Base-by-base conservation (phyloP, 2,329 filamentous ascomycete genomes). In the Didymosphaeria variabile region DNA sequence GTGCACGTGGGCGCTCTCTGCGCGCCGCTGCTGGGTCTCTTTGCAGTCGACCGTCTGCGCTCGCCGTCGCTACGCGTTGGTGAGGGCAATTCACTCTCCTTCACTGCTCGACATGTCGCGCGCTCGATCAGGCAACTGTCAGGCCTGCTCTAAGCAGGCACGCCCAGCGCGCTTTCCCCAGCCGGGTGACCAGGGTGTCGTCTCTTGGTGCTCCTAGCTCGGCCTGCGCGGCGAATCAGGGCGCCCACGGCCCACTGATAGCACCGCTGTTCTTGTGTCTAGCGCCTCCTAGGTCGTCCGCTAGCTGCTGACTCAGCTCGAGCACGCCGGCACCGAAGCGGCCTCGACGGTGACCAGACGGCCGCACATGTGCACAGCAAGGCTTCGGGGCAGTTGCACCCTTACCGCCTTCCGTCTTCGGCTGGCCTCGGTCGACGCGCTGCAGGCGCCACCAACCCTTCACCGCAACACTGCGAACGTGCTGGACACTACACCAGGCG, bases 361-460 rank as follows among this genome's bases (percentile, higher is more conserved):
- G 58, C 58, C 58, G 52, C 58, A 17, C 44, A n/a, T 38, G 49
- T 52, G 51, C 51, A n/a, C 23, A 10, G 21, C 51, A 21, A 42
- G 51, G 19, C 34, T 12, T 44, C 36, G 51, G 23, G 21, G 36
- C 47, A 52, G 56, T 31, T 23, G 42, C 51, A 31, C 51, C 51
- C 57, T 55, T 63, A 59, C 65, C 68, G 65, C 68, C 68, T 71
- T 49, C 68, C 64, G 52, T 29, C 53, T 62, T 26, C 42, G 65
- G 63, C 51, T 38, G 63, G 57, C 62, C 56, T 53, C 59, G 42
- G 57, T 55, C 49, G 38, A 54, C 45, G 53, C 58, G 40, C 57
- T 57, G 61, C 63, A 61, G 59, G 56, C 60, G 62, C 63, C 67
- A 67, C 67, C 65, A 69, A 69, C 63, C 63, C 46, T 47, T 62